These are phyloP conservation scores for Sicyos edulis DNA, from an alignment of 306 rosid species.

Conservation along the genomic window DNA sequence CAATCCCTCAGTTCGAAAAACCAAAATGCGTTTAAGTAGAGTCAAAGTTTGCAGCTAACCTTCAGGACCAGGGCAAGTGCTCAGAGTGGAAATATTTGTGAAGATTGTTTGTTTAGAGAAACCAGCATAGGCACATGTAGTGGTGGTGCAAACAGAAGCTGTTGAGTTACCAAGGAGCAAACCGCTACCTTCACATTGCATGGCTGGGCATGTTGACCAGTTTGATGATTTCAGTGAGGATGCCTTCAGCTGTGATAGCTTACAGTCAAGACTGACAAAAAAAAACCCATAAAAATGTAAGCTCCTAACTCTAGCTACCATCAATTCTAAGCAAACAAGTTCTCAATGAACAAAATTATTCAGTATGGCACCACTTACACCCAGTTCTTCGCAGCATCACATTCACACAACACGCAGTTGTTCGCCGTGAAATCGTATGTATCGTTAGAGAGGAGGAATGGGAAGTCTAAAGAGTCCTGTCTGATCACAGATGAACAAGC, in stretches of 20 bases:
- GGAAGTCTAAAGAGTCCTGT: slow-evolving; percentile 42
- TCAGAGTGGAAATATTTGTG: slow-evolving; percentile 19
- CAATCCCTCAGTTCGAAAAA: not conserved
- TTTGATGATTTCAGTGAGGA: slow-evolving; percentile 17
- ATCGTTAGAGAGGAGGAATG: slow-evolving; percentile 46
- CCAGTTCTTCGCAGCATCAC: slow-evolving; percentile 33
- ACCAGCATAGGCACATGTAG: slow-evolving; percentile 61
- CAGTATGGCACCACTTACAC: slow-evolving; percentile 31
- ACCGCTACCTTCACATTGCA: slow-evolving; percentile 31
- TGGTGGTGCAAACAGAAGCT: slow-evolving; percentile 34
- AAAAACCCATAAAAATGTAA: not conserved
- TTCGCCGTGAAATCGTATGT: slow-evolving; percentile 53
- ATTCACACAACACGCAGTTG: slow-evolving; percentile 60
- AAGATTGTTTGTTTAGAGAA: slow-evolving; percentile 35
- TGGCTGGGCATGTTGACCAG: slow-evolving; percentile 51
- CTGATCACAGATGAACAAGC: slow-evolving; percentile 54
- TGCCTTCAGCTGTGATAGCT: slow-evolving; percentile 41
- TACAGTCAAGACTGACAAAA: slow-evolving; percentile 49
- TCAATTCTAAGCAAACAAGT: not conserved
- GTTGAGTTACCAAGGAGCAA: slow-evolving; percentile 36
- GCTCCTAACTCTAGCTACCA: not conserved
- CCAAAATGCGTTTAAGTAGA: not conserved
- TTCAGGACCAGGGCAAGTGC: slow-evolving; percentile 41
- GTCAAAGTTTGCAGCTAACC: slow-evolving; percentile 10
- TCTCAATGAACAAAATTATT: not conserved